These are phyloP conservation scores for Sarocladiaceae sp. DNA, from an alignment of 2,329 filamentous ascomycete genomes.

Conservation along the genomic window DNA sequence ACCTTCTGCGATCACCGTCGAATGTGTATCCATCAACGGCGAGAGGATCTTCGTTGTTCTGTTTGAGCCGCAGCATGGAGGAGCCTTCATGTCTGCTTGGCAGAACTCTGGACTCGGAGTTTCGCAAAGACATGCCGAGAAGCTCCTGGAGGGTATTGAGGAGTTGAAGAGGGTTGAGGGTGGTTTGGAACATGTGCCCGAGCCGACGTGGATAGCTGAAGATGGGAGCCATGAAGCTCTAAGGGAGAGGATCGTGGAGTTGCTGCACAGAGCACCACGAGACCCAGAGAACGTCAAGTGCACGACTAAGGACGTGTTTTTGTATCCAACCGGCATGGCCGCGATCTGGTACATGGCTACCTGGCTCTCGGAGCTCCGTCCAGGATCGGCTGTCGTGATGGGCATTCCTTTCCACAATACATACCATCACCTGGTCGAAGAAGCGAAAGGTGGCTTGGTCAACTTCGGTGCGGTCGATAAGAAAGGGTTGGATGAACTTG, in stretches of 20 bases:
- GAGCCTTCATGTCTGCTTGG: slow-evolving; percentile 39
- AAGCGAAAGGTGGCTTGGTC: slow-evolving; percentile 37
- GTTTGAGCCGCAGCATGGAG: slow-evolving; percentile 30
- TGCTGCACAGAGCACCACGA: slow-evolving; percentile 37
- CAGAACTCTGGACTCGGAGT: slow-evolving; percentile 40
- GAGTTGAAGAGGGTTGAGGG: slow-evolving; percentile 25
- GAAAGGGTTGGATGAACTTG: slow-evolving; percentile 38
- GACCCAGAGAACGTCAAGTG: slow-evolving; percentile 22
- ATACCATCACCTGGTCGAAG: slow-evolving; percentile 41
- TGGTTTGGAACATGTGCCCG: slow-evolving; percentile 17
- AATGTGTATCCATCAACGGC: slow-evolving; percentile 35
- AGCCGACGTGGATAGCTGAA: slow-evolving; percentile 35
- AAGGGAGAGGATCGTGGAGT: slow-evolving; percentile 33
- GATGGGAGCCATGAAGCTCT: slow-evolving; percentile 31
- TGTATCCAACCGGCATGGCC: slow-evolving; percentile 53
- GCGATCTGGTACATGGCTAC: slow-evolving; percentile 41
- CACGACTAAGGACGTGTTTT: slow-evolving; percentile 38
- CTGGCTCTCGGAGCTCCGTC: slow-evolving; percentile 29
- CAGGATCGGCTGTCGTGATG: slow-evolving; percentile 36
- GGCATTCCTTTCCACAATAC: slow-evolving; percentile 50
- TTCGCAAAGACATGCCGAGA: slow-evolving; percentile 40
- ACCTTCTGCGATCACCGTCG: slow-evolving; percentile 29
- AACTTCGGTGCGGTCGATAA: slow-evolving; percentile 42
- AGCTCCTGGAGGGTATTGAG: slow-evolving; percentile 33
- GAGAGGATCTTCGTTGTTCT: slow-evolving; percentile 40